Conservation (phyloP, 2,329 filamentous ascomycete species). For the Domatiomyces globalis region DNA sequence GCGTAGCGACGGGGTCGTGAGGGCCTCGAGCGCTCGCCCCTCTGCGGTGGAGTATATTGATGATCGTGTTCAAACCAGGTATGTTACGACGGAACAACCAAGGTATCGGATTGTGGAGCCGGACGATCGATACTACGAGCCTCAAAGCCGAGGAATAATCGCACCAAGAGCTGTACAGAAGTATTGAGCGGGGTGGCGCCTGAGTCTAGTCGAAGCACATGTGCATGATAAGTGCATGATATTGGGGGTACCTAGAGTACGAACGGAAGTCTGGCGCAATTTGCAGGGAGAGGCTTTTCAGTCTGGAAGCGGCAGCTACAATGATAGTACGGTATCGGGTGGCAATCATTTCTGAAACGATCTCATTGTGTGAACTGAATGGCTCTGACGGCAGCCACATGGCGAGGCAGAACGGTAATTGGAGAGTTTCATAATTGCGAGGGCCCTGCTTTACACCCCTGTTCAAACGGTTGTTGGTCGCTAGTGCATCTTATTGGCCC, state of each 20-base stretch:
- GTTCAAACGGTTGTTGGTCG: neutral
- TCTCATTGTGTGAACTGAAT: neutral
- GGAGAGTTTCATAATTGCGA: neutral
- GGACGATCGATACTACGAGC: slow-evolving; percentile 12
- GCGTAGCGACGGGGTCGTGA: slow-evolving; percentile 24
- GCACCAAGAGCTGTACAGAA: slow-evolving; percentile 11
- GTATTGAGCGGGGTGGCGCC: slow-evolving; percentile 9
- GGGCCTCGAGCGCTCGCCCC: slow-evolving; percentile 31
- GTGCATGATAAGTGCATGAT: neutral
- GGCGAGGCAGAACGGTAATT: neutral
- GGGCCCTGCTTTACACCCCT: neutral
- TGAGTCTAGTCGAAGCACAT: neutral
- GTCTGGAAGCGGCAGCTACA: neutral
- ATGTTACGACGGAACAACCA: slow-evolving; percentile 12
- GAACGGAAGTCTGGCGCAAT: neutral
- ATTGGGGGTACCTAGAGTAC: neutral
- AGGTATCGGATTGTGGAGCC: slow-evolving; percentile 15
- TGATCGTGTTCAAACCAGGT: slow-evolving; percentile 11
- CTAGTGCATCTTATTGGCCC: no score
- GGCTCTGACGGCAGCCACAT: neutral
- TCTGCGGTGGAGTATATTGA: slow-evolving; percentile 31
- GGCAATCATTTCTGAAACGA: neutral
- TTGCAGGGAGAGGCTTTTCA: neutral
- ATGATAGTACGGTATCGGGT: neutral
- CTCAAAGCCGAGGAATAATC: slow-evolving; percentile 14